A percentile compares a stretch with the other conserved stretches of the same genome.
Evolutionary conservation across 192 early-diverging fungal species (phyloP).

Genomic region (Linnemannia elongata): DNA sequence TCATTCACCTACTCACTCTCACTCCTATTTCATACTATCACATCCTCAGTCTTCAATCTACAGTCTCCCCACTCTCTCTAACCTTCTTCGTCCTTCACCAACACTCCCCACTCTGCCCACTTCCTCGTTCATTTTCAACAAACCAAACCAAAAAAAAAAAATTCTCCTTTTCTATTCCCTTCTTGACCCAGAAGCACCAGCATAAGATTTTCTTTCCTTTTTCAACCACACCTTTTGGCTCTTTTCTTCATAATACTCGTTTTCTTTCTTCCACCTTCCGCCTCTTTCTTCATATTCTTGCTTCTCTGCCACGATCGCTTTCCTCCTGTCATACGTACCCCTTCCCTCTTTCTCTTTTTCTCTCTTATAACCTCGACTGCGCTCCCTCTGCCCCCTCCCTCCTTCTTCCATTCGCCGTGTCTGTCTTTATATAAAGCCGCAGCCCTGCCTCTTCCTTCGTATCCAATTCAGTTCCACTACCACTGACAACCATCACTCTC

Average conservation of each 20-base stretch:
- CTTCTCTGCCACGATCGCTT: not conserved
- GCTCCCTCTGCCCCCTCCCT: not conserved
- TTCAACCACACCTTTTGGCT: not conserved
- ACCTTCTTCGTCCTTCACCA: not conserved
- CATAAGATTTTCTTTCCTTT: slow-evolving; percentile 1
- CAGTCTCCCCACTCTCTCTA: not conserved
- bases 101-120: not conserved
- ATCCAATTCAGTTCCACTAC: not conserved
- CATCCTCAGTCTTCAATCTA: not conserved
- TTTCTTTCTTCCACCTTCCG: slow-evolving; percentile 5
- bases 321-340: not conserved
- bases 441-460: not conserved
- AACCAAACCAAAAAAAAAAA: too few relatives aligned
- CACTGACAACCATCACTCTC: not conserved
- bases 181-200: too few relatives aligned
- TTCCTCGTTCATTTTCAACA: too few relatives aligned
- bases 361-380: not conserved
- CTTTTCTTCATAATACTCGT: not conserved
- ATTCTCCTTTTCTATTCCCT: too few relatives aligned
- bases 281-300: not conserved
- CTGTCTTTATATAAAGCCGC: not conserved
- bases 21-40: not conserved
- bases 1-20: not conserved
- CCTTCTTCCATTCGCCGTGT: not conserved
- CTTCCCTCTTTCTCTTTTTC: not conserved